Conservation (phyloP, 2,329 filamentous ascomycete species). For the Chaetomiaceae sp. region DNA sequence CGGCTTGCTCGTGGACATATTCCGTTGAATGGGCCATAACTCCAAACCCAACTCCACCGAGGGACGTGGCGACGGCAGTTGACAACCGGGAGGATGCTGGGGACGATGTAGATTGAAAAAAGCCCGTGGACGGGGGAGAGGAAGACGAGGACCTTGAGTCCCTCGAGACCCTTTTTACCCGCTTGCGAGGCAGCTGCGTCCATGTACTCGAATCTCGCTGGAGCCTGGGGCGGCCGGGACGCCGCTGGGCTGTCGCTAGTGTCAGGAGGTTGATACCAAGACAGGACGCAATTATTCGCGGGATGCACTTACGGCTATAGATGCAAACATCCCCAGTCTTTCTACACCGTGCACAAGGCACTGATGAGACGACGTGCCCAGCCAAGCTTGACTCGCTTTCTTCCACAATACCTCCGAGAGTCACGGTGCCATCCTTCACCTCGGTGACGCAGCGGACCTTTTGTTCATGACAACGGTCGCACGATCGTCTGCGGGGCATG, state of each 20-base stretch:
- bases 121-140: conserved; percentile 3
- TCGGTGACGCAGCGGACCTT: conserved; percentile 23
- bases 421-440: conserved; percentile 2
- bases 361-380: conserved; percentile 10
- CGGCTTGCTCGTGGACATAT: not conserved
- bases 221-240: conserved; percentile 19
- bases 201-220: conserved; percentile 7
- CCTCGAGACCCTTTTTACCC: conserved; percentile 1
- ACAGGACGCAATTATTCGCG: too few relatives aligned
- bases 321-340: conserved; percentile 21
- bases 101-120: conserved; percentile 4
- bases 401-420: conserved; percentile 12
- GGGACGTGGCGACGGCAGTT: not conserved
- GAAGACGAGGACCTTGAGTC: conserved; percentile 4
- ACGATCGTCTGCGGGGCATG: conserved; percentile 23
- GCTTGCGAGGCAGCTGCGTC: conserved; percentile 8
- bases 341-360: conserved; percentile 18
- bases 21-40: not conserved
- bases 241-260: conserved; percentile 14
- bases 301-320: conserved; percentile 17
- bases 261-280: not conserved
- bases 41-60: not conserved
- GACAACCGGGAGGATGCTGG: conserved; percentile 5
- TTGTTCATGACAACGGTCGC: conserved; percentile 24
- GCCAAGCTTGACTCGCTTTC: conserved; percentile 7